Conservation (phyloP, 257 asterid species). For the Scutellaria baicalensis region DNA sequence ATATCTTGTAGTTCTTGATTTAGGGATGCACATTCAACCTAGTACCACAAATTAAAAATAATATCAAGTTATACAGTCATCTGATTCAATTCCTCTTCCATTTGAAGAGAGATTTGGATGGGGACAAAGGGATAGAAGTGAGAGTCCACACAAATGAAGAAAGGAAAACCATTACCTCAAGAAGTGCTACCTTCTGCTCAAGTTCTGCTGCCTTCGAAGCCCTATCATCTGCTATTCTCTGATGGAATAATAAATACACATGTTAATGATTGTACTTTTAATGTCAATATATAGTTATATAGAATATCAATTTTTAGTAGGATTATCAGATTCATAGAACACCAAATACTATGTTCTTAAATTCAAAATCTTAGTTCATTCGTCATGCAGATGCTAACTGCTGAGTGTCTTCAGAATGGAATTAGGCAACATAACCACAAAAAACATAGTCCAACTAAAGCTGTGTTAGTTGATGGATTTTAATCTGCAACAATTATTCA, state of each 20-base stretch:
- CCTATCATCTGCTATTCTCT: slow-evolving; percentile 96
- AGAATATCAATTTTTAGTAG: neutral
- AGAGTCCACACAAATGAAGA: neutral
- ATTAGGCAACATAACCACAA: neutral
- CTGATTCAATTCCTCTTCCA: slow-evolving; percentile 11
- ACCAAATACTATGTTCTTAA: neutral
- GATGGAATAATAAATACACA: slow-evolving; percentile 23
- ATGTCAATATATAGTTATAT: neutral
- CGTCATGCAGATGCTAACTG: neutral
- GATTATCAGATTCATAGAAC: neutral
- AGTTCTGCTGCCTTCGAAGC: slow-evolving; percentile 88
- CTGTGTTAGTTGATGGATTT: neutral
- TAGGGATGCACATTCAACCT: slow-evolving; percentile 93
- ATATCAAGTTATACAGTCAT: neutral
- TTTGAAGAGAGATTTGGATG: neutral
- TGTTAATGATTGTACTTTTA: slow-evolving; percentile 4
- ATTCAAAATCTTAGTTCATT: neutral
- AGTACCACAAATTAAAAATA: slow-evolving; percentile 10
- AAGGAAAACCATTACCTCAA: slow-evolving; percentile 63
- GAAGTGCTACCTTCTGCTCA: slow-evolving; percentile 96
- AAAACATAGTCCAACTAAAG: neutral
- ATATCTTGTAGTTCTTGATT: slow-evolving; percentile 96
- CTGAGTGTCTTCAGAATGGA: neutral
- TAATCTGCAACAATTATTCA: neutral
- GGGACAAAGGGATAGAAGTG: slow-evolving; percentile 1